These are phyloP conservation scores for Teratosphaeria zuluensis DNA, from an alignment of 2,329 filamentous ascomycete genomes.

Conservation along the genomic window DNA sequence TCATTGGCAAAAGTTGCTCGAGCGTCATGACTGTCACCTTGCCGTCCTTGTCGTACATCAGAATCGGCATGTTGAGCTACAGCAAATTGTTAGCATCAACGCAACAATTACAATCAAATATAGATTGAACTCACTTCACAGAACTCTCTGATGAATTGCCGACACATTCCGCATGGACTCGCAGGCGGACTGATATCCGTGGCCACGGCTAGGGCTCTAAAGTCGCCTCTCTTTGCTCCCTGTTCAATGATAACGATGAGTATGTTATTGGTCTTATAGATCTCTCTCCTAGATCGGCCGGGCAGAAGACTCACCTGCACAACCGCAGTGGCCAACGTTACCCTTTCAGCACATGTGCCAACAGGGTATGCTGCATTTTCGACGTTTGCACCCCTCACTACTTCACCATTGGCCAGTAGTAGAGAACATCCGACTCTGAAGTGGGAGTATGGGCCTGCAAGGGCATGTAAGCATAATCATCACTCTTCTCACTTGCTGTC, in stretches of 20 bases:
- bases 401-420: conserved; percentile 44
- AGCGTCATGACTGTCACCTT: conserved; percentile 61
- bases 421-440: conserved; percentile 85
- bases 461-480: background rate
- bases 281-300: too few species aligned
- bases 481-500: background rate
- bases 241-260: conserved; percentile 5
- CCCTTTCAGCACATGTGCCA: conserved; percentile 88
- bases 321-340: conserved; percentile 76
- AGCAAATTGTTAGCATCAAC: background rate
- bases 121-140: conserved; percentile 23
- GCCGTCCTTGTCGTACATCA: conserved; percentile 85
- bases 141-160: conserved; percentile 59
- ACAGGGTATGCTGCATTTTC: conserved; percentile 93
- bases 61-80: conserved; percentile 53
- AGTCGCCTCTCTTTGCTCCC: conserved; percentile 37
- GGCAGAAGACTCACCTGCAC: conserved; percentile 29
- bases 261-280: background rate
- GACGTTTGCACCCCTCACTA: conserved; percentile 69
- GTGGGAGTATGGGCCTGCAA: conserved; percentile 66
- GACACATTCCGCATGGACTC: conserved; percentile 85
- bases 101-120: conserved; percentile 4
- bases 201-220: conserved; percentile 75
- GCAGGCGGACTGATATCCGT: conserved; percentile 52
- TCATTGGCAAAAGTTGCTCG: conserved; percentile 48